Evolutionary conservation across 176 grass and related monocot species (phyloP).

Genomic region (Hyparrhenia diplandra): DNA sequence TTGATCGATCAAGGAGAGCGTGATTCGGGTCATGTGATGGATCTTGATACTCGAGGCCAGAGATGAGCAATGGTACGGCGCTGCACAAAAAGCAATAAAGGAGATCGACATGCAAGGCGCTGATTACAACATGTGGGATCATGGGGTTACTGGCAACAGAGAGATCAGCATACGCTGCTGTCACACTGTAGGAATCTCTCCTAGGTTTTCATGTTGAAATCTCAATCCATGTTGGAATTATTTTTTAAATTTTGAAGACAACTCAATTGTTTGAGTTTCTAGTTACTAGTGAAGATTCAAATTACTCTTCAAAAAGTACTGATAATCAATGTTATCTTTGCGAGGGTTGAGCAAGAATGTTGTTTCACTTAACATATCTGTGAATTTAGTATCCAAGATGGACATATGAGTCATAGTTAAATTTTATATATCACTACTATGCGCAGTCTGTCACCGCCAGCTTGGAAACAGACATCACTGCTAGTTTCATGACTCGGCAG

Average conservation of each 20-base stretch:
- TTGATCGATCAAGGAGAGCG: conserved; percentile 6
- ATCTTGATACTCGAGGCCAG: conserved; percentile 12
- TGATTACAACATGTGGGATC: not conserved
- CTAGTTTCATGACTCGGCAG: too few relatives aligned
- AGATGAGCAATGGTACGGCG: not conserved
- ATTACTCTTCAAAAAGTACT: not conserved
- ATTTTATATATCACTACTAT: too few relatives aligned
- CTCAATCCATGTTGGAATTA: not conserved
- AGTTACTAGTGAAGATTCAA: not conserved
- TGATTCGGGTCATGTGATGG: conserved; percentile 16
- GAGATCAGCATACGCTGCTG: not conserved
- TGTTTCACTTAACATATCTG: too few relatives aligned
- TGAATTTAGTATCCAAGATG: not conserved
- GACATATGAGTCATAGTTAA: too few relatives aligned
- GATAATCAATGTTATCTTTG: too few relatives aligned
- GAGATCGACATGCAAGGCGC: not conserved
- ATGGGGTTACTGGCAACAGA: not conserved
- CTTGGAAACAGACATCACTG: too few relatives aligned
- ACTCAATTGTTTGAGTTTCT: not conserved
- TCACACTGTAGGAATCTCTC: not conserved
- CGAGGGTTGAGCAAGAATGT: too few relatives aligned
- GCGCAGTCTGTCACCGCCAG: too few relatives aligned
- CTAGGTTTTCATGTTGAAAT: not conserved
- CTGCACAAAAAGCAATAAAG: not conserved
- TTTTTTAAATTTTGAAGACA: not conserved